These are phyloP conservation scores for Pulveroboletus sp. DNA, from an alignment of 768 basidiomycete species.

Conservation along the genomic window DNA sequence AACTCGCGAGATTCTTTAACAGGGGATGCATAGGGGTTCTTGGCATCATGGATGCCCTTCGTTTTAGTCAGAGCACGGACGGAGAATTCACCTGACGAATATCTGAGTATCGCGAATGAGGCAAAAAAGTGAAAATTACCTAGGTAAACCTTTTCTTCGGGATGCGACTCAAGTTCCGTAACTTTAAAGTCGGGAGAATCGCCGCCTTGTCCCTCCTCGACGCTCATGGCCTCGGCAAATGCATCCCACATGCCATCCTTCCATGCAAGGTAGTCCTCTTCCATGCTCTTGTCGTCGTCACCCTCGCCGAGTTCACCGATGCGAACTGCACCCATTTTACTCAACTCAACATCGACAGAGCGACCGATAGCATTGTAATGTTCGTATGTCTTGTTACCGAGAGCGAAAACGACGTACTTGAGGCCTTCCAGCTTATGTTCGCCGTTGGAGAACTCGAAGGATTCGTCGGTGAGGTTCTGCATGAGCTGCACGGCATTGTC, in stretches of 20 bases:
- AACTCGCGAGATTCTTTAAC: slow-evolving; percentile 76
- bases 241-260: slow-evolving; percentile 97
- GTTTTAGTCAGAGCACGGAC: slow-evolving; percentile 90
- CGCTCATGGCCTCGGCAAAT: slow-evolving; percentile 75
- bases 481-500: slow-evolving; percentile 95
- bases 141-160: slow-evolving; percentile 87
- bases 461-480: slow-evolving; percentile 85
- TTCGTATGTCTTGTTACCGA: slow-evolving; percentile 93
- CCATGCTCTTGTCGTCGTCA: slow-evolving; percentile 99
- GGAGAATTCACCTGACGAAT: slow-evolving; percentile 77
- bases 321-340: slow-evolving; percentile 76
- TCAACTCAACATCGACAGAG: slow-evolving; percentile 67
- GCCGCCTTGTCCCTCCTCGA: slow-evolving; percentile 95
- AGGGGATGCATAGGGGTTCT: slow-evolving; percentile 93
- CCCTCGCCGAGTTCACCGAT: slow-evolving; percentile 93
- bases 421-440: slow-evolving; percentile 72
- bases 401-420: slow-evolving; percentile 92
- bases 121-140: slow-evolving; percentile 46
- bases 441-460: slow-evolving; percentile 83
- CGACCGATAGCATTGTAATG: slow-evolving; percentile 92
- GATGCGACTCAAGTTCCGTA: slow-evolving; percentile 70
- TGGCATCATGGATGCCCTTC: slow-evolving; percentile 95
- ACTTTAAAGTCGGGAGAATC: slow-evolving; percentile 94
- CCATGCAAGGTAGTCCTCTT: slow-evolving; percentile 99
- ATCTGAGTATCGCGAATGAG: not conserved